Evolutionary conservation across 106 monocot species (phyloP).

Genomic region (Dactylorhiza incarnata): DNA sequence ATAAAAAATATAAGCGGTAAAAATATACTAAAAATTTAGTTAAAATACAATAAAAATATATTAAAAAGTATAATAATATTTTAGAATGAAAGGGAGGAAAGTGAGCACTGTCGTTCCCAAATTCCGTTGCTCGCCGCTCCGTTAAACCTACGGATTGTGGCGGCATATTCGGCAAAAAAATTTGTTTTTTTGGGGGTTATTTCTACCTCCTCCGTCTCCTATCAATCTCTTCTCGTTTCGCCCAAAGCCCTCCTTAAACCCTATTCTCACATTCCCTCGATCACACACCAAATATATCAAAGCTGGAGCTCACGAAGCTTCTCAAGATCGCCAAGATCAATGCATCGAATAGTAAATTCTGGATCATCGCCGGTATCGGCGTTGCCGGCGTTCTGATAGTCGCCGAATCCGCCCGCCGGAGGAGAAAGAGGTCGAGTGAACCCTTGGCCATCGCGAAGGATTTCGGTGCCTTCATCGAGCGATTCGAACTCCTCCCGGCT

Average conservation of each 20-base stretch:
- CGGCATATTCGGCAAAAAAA: not conserved
- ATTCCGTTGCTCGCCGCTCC: not conserved
- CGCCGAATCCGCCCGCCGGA: conserved; percentile 44
- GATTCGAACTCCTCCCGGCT: conserved; percentile 54
- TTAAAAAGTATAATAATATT: too few species aligned
- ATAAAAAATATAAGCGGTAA: too few species aligned
- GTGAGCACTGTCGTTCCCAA: too few species aligned
- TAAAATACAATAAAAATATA: too few species aligned
- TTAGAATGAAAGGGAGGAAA: too few species aligned
- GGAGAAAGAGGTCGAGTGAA: conserved; percentile 13
- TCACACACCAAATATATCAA: not conserved
- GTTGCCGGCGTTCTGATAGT: conserved; percentile 63
- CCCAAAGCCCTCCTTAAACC: conserved; percentile 28
- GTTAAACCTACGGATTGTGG: not conserved
- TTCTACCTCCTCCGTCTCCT: too few species aligned
- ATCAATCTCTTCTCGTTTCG: not conserved
- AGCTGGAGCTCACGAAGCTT: conserved; percentile 30
- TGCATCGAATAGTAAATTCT: conserved; percentile 42
- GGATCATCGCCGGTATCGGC: conserved; percentile 70
- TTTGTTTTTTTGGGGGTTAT: not conserved
- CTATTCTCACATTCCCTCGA: conserved; percentile 10
- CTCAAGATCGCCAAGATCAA: conserved; percentile 13
- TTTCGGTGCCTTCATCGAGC: conserved; percentile 84
- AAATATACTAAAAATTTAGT: too few species aligned
- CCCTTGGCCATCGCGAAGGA: conserved; percentile 4